Evolutionary conservation across 768 basidiomycete genomes (phyloP).

Genomic region (Boletus edulis): DNA sequence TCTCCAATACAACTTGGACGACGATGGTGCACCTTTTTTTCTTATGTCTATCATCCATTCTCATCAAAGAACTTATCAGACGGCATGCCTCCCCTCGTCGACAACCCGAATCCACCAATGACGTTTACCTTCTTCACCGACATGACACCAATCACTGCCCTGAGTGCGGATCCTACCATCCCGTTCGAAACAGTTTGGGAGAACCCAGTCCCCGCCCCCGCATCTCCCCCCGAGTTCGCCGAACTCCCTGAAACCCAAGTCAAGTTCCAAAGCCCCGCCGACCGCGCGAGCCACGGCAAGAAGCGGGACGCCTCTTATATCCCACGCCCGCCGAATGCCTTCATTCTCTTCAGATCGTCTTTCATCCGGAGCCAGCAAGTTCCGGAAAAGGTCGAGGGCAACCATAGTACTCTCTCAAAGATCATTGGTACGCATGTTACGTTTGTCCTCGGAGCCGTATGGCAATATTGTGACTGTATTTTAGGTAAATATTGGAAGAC

Average conservation of each 20-base stretch:
- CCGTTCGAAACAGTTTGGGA: conserved; percentile 35
- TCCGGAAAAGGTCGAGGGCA: conserved; percentile 75
- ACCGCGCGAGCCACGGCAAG: conserved; percentile 53
- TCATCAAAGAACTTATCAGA: conserved; percentile 31
- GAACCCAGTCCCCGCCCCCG: conserved; percentile 14
- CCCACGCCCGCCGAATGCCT: conserved; percentile 82
- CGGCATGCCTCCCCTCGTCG: conserved; percentile 51
- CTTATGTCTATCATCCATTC: neutral
- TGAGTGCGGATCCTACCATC: conserved; percentile 33
- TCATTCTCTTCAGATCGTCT: conserved; percentile 79
- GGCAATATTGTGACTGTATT: neutral
- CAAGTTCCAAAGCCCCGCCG: conserved; percentile 25
- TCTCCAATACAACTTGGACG: conserved; percentile 29
- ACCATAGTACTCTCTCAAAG: conserved; percentile 76
- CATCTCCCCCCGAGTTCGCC: conserved; percentile 19
- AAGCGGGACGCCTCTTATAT: conserved; percentile 72
- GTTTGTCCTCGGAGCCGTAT: neutral
- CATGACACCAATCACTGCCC: conserved; percentile 54
- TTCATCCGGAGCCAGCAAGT: conserved; percentile 75
- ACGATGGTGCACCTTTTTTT: conserved; percentile 32
- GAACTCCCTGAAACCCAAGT: conserved; percentile 19
- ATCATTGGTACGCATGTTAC: conserved; percentile 56
- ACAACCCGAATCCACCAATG: conserved; percentile 50
- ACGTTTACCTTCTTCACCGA: conserved; percentile 64
- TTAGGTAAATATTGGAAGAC: conserved; percentile 75